Conservation (phyloP, 495 filamentous ascomycete genomes). For the Xylaria flabelliformis region DNA sequence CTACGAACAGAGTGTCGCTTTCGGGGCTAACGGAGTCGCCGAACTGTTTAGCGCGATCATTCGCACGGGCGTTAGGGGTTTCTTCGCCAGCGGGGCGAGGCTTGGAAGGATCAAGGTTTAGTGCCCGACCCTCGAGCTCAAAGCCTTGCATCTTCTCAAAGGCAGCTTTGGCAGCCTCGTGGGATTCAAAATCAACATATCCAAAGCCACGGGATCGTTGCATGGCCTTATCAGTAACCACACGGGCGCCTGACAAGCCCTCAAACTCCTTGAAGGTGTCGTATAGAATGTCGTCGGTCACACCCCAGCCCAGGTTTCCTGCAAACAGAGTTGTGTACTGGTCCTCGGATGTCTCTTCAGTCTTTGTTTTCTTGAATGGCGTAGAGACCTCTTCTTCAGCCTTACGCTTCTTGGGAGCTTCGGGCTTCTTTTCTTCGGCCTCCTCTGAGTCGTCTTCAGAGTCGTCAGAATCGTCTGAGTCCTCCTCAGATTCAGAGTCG, state of each 20-base stretch:
- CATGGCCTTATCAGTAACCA: constrained; percentile 82
- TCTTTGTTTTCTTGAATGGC: constrained; percentile 84
- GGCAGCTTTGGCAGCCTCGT: constrained; percentile 75
- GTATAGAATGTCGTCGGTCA: constrained; percentile 89
- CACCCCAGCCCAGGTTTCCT: constrained; percentile 92
- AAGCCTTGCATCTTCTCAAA: constrained; percentile 78
- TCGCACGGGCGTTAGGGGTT: constrained; percentile 61
- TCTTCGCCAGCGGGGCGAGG: constrained; percentile 64
- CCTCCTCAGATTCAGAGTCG: constrained; percentile 29
- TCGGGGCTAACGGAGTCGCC: constrained; percentile 78
- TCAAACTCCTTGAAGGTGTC: constrained; percentile 87
- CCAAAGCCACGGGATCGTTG: constrained; percentile 94
- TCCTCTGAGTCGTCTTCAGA: constrained; percentile 55
- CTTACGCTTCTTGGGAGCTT: constrained; percentile 88
- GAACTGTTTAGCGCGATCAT: constrained; percentile 73
- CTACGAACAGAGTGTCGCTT: constrained; percentile 90
- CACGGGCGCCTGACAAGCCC: constrained; percentile 73
- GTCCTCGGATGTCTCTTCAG: constrained; percentile 55
- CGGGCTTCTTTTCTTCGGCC: constrained; percentile 61
- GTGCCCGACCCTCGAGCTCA: constrained; percentile 80
- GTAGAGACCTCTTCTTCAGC: constrained; percentile 68
- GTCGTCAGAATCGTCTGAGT: constrained; percentile 49
- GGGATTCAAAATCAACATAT: constrained; percentile 86
- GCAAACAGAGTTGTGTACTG: constrained; percentile 78
- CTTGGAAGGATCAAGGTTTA: constrained; percentile 89